Evolutionary conservation across 257 asterid genomes (phyloP).

Genomic region (Nicotiana paniculata): DNA sequence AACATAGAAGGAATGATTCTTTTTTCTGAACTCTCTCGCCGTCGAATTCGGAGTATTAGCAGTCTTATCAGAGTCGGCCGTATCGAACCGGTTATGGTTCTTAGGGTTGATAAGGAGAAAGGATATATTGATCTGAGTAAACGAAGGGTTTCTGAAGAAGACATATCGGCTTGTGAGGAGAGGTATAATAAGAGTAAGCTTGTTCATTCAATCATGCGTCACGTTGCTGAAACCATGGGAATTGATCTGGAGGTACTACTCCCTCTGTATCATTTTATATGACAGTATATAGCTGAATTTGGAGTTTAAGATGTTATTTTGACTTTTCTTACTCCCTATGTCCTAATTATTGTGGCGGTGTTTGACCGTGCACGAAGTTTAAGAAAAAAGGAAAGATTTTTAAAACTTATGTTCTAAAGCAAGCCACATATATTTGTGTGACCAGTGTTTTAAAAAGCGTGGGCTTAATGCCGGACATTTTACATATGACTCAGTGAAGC

Average conservation of each 20-base stretch:
- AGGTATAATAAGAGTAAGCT: conserved; percentile 94
- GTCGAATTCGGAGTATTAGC: conserved; percentile 91
- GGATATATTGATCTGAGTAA: conserved; percentile 97
- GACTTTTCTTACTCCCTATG: background rate
- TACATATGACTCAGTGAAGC: too few relatives aligned
- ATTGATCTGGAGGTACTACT: conserved; percentile 68
- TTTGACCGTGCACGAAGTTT: background rate
- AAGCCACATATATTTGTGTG: too few relatives aligned
- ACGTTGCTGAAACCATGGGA: conserved; percentile 87
- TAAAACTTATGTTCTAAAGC: too few relatives aligned
- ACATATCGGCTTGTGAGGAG: conserved; percentile 83
- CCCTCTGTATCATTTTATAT: background rate
- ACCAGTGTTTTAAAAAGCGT: too few relatives aligned
- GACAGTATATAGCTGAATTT: background rate
- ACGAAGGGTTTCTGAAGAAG: conserved; percentile 96
- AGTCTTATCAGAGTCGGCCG: conserved; percentile 91
- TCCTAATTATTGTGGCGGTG: too few relatives aligned
- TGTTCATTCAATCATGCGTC: conserved; percentile 95
- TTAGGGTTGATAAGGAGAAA: conserved; percentile 89
- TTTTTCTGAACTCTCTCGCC: conserved; percentile 96
- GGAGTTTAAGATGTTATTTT: background rate
- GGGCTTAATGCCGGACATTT: too few relatives aligned
- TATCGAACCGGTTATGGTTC: conserved; percentile 95
- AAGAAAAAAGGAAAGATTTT: background rate
- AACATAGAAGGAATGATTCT: conserved; percentile 96